Percentiles rank a stretch among this genome's conserved stretches.
These are phyloP conservation scores for Salix dunnii DNA, from an alignment of 345 rosid genomes.

Conservation along the genomic window DNA sequence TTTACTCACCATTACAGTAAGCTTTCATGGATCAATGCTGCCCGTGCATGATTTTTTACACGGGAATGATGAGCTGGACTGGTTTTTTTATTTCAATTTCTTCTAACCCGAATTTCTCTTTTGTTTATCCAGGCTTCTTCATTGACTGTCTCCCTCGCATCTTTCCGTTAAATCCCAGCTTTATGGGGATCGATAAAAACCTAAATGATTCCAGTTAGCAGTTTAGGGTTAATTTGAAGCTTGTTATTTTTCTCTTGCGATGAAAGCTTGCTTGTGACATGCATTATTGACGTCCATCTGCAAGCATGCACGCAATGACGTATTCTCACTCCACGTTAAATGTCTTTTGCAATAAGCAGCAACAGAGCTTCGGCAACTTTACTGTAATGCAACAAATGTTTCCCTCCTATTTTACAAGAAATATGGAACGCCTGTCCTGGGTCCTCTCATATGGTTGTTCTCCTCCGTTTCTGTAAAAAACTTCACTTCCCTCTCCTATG, in stretches of 20 bases:
- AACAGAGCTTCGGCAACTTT: conserved; percentile 20
- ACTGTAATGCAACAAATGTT: conserved; percentile 15
- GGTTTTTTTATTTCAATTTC: neutral
- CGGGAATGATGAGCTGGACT: neutral
- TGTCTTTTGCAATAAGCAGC: conserved; percentile 7
- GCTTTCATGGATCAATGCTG: neutral
- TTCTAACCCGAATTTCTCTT: neutral
- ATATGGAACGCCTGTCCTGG: conserved; percentile 95
- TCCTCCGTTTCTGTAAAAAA: conserved; percentile 98
- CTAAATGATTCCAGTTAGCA: neutral
- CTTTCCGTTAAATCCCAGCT: neutral
- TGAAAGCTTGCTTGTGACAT: neutral
- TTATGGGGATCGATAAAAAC: too few species aligned
- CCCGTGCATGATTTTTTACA: neutral
- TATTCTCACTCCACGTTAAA: conserved; percentile 13
- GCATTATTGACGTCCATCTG: conserved; percentile 10
- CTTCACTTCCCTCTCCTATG: conserved; percentile 93
- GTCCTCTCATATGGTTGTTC: conserved; percentile 99
- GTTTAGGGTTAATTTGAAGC: neutral
- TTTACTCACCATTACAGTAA: neutral
- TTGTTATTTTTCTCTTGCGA: neutral
- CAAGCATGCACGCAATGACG: conserved; percentile 12
- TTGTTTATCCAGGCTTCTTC: too few species aligned
- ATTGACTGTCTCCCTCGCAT: neutral
- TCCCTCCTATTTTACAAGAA: conserved; percentile 53